These are phyloP conservation scores for Metschnikowia continentalis DNA, from an alignment of 805 yeast species.

Conservation along the genomic window DNA sequence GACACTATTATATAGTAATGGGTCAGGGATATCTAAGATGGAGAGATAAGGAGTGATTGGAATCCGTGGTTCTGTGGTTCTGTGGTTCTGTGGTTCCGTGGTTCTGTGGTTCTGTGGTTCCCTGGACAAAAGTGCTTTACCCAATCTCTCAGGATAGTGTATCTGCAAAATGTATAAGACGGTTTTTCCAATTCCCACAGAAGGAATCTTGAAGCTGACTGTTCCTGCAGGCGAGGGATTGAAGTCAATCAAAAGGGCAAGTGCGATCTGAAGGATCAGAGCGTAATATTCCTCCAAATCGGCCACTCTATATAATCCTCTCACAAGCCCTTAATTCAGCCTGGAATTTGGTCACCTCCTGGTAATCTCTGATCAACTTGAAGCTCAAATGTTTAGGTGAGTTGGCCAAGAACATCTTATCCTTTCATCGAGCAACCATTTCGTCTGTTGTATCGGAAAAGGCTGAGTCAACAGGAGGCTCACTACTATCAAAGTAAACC, in stretches of 20 bases:
- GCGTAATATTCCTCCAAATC: slow-evolving; percentile 8
- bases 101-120: too few species aligned
- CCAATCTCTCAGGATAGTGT: slow-evolving; percentile 96
- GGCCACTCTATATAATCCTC: slow-evolving; percentile 4
- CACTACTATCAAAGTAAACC: slow-evolving; percentile 6
- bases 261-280: slow-evolving; percentile 20
- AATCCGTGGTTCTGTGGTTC: too few species aligned
- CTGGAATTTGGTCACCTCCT: slow-evolving; percentile 14
- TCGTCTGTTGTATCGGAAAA: slow-evolving; percentile 9
- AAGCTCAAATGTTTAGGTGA: slow-evolving; percentile 9
- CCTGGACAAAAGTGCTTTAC: slow-evolving; percentile 86
- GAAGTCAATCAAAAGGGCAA: slow-evolving; percentile 89
- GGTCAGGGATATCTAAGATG: too few species aligned
- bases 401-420: slow-evolving; percentile 6
- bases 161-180: slow-evolving; percentile 91
- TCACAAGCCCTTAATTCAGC: slow-evolving; percentile 14
- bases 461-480: slow-evolving; percentile 6
- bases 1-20: too few species aligned
- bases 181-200: slow-evolving; percentile 82
- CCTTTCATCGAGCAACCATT: slow-evolving; percentile 4
- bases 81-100: too few species aligned
- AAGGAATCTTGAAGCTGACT: slow-evolving; percentile 69
- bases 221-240: slow-evolving; percentile 67
- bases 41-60: too few species aligned
- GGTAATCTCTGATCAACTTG: slow-evolving; percentile 6